Conservation (phyloP, 345 rosid genomes). For the Populus simonii region DNA sequence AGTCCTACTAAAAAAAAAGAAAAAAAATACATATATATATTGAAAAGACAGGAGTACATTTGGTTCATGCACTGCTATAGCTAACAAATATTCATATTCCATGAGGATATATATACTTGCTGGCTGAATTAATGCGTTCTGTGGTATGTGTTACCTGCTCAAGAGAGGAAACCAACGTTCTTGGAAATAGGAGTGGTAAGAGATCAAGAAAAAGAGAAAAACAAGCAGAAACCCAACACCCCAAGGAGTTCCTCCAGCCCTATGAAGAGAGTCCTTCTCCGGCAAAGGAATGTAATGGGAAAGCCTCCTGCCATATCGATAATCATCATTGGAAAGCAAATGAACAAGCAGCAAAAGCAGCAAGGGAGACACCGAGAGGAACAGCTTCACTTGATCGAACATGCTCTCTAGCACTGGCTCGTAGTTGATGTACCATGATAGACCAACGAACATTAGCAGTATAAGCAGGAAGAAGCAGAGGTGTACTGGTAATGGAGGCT, state of each 20-base stretch:
- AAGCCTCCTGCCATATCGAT: constrained; percentile 14
- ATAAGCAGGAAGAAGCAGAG: constrained; percentile 46
- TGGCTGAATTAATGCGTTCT: background rate
- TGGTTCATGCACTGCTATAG: too few species aligned
- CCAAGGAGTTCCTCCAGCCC: constrained; percentile 58
- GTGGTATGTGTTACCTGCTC: background rate
- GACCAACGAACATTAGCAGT: constrained; percentile 35
- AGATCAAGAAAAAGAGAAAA: constrained; percentile 49
- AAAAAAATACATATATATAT: too few species aligned
- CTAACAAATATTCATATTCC: background rate
- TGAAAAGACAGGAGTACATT: too few species aligned
- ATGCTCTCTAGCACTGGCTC: constrained; percentile 46
- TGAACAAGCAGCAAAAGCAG: constrained; percentile 42
- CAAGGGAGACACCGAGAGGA: constrained; percentile 42
- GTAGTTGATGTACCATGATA: constrained; percentile 54
- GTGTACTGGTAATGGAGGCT: constrained; percentile 38
- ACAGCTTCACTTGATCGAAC: constrained; percentile 47
- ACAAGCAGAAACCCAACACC: constrained; percentile 56
- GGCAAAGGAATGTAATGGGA: constrained; percentile 30
- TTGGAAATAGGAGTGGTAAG: constrained; percentile 51
- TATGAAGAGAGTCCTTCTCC: constrained; percentile 44
- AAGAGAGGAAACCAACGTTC: constrained; percentile 57
- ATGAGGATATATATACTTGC: background rate
- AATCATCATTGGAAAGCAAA: constrained; percentile 37
- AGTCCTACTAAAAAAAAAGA: background rate